Percentiles rank a stretch among this genome's conserved stretches.
phyloP scores from a whole-genome alignment of 352 stramenopile genomes.

The Phytopythium delawarense region DNA sequence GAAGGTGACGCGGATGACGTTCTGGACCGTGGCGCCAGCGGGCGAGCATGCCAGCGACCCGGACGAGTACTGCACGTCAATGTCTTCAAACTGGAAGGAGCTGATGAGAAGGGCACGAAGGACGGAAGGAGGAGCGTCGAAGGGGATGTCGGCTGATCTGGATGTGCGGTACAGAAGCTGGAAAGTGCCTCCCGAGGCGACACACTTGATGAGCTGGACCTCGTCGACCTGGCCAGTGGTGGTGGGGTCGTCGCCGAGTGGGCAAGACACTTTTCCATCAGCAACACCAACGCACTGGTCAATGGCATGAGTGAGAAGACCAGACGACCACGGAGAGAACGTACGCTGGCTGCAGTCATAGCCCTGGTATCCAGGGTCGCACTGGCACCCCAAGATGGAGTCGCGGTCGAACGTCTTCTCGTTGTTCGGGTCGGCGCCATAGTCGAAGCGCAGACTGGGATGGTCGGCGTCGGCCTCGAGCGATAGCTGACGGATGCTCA shows the following conservation, averaged over 20 bases:
- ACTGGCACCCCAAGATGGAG: slow-evolving; percentile 84
- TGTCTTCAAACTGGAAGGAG: slow-evolving; percentile 47
- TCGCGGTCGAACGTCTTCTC: slow-evolving; percentile 74
- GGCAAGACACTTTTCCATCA: slow-evolving; percentile 58
- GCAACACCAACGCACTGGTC: background rate
- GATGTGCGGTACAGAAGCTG: slow-evolving; percentile 54
- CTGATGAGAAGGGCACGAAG: slow-evolving; percentile 56
- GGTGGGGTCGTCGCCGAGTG: slow-evolving; percentile 80
- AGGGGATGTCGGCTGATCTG: slow-evolving; percentile 48
- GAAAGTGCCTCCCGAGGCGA: slow-evolving; percentile 49
- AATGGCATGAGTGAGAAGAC: background rate
- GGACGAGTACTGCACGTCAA: slow-evolving; percentile 37
- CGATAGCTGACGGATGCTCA: slow-evolving; percentile 66
- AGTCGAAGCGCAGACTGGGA: slow-evolving; percentile 55
- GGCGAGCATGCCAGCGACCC: slow-evolving; percentile 35
- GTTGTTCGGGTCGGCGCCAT: slow-evolving; percentile 65
- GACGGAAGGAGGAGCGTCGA: slow-evolving; percentile 27
- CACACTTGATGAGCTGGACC: slow-evolving; percentile 72
- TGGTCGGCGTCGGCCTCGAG: slow-evolving; percentile 48
- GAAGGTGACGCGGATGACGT: slow-evolving; percentile 61
- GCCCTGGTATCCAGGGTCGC: slow-evolving; percentile 87
- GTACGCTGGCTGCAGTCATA: slow-evolving; percentile 82
- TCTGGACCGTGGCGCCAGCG: slow-evolving; percentile 16
- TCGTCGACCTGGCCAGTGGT: slow-evolving; percentile 82
- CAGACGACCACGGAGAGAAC: slow-evolving; percentile 1